Percentiles rank a stretch among this genome's conserved stretches.
Evolutionary conservation across 1,139 yeast genomes (phyloP).

Genomic region (Suhomyces panamericanus): DNA sequence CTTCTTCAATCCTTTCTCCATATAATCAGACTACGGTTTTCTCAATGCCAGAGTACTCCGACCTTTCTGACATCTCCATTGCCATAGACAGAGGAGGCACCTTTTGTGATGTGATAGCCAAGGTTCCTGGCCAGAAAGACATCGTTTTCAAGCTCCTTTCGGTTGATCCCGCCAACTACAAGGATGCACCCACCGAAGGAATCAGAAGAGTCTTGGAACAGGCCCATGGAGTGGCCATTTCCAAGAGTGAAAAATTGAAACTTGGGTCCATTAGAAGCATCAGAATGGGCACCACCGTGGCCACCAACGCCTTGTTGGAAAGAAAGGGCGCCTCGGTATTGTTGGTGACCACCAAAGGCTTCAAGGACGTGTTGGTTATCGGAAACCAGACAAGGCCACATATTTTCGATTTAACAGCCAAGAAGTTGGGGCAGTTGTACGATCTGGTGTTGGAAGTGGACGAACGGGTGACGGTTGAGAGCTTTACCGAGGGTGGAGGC

Average conservation of each 20-base stretch:
- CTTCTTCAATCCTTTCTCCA: too few species aligned
- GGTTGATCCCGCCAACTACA: slow-evolving; percentile 82
- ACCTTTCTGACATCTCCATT: slow-evolving; percentile 17
- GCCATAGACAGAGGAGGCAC: slow-evolving; percentile 74
- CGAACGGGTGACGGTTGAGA: slow-evolving; percentile 40
- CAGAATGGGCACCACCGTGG: slow-evolving; percentile 27
- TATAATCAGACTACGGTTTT: too few species aligned
- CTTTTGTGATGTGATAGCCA: slow-evolving; percentile 75
- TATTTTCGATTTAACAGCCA: slow-evolving; percentile 24
- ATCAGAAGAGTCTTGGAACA: slow-evolving; percentile 73
- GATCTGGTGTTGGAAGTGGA: slow-evolving; percentile 39
- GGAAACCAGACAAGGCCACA: slow-evolving; percentile 31
- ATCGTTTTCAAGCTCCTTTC: slow-evolving; percentile 66
- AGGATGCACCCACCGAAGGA: slow-evolving; percentile 91
- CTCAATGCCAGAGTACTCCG: slow-evolving; percentile 6
- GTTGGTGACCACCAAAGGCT: slow-evolving; percentile 52
- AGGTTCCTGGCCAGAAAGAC: slow-evolving; percentile 43
- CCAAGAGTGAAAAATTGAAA: slow-evolving; percentile 34
- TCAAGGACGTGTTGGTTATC: slow-evolving; percentile 46
- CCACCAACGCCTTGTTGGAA: slow-evolving; percentile 25
- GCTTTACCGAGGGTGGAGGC: slow-evolving; percentile 44
- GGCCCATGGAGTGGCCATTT: slow-evolving; percentile 51
- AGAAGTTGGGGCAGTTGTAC: slow-evolving; percentile 30
- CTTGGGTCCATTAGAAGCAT: slow-evolving; percentile 20
- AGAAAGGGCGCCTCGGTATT: slow-evolving; percentile 55